Evolutionary conservation across 805 yeast genomes (phyloP).

Genomic region (Yueomyces sinensis): DNA sequence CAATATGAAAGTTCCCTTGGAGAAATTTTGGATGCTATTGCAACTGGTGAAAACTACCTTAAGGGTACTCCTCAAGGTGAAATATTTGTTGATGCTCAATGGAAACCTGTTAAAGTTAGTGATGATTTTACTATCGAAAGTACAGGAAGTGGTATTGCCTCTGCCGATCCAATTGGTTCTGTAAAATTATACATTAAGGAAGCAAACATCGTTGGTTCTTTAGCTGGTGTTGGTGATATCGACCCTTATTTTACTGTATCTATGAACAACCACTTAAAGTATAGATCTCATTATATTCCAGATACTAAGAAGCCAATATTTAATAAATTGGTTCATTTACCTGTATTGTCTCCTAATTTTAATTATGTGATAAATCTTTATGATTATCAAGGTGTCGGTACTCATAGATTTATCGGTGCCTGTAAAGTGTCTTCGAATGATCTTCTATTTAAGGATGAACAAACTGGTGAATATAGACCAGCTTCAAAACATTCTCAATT

Average conservation of each 20-base stretch:
- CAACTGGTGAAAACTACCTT: conserved; percentile 34
- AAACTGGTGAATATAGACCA: conserved; percentile 33
- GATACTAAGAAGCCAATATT: conserved; percentile 45
- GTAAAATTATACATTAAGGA: conserved; percentile 44
- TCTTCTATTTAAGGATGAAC: conserved; percentile 22
- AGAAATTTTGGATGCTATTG: conserved; percentile 33
- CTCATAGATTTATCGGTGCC: conserved; percentile 53
- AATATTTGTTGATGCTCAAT: conserved; percentile 40
- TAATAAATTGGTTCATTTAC: conserved; percentile 45
- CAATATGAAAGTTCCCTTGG: conserved; percentile 35
- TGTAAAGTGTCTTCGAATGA: conserved; percentile 37
- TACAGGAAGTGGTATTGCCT: conserved; percentile 15
- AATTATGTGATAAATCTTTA: conserved; percentile 42
- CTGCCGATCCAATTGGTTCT: conserved; percentile 46
- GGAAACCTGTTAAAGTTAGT: conserved; percentile 58
- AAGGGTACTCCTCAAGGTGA: conserved; percentile 40
- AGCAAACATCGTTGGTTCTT: conserved; percentile 35
- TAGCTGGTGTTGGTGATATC: conserved; percentile 58
- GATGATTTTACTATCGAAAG: conserved; percentile 34
- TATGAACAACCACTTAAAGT: conserved; percentile 44
- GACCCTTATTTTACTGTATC: conserved; percentile 61
- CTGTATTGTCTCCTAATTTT: conserved; percentile 49
- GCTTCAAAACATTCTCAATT: conserved; percentile 38
- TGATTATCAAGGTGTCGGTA: conserved; percentile 54
- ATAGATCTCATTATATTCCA: conserved; percentile 40